Percentiles rank a stretch among this genome's conserved stretches.
phyloP scores from a whole-genome alignment of 106 monocot genomes.

The Gastrodia elata region DNA sequence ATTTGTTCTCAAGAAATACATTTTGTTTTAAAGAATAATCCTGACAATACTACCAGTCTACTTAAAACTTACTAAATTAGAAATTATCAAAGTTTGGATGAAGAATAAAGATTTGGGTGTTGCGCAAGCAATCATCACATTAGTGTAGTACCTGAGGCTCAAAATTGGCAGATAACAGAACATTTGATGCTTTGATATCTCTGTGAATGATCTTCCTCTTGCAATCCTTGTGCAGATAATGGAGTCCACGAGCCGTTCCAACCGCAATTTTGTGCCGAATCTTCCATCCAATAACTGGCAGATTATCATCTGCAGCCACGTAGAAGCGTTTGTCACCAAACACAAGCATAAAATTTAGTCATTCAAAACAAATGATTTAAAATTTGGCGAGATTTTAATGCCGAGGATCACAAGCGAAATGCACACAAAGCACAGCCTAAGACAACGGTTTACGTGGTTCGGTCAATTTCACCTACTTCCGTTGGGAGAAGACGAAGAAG shows the following conservation, averaged over 20 bases:
- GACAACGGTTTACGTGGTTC: no score
- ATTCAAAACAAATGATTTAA: neutral
- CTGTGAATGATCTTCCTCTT: slow-evolving; percentile 68
- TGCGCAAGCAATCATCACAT: neutral
- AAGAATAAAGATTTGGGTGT: no score
- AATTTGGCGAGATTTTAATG: no score
- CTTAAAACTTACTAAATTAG: no score
- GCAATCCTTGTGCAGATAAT: slow-evolving; percentile 58
- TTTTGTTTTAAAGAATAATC: no score
- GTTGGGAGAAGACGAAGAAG: neutral
- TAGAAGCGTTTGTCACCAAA: slow-evolving; percentile 1
- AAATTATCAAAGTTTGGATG: no score
- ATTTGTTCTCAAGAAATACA: neutral
- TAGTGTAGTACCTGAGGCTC: slow-evolving; percentile 29
- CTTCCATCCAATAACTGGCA: slow-evolving; percentile 32
- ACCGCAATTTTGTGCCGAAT: slow-evolving; percentile 31
- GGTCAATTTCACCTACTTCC: no score
- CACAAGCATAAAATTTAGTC: neutral
- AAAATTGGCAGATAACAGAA: slow-evolving; percentile 40
- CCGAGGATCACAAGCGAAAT: no score
- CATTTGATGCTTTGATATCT: slow-evolving; percentile 65
- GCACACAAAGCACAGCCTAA: no score
- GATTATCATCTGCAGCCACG: slow-evolving; percentile 45
- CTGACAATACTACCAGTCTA: no score
- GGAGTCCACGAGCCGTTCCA: slow-evolving; percentile 38